phyloP scores from a whole-genome alignment of 768 basidiomycete species.

The Pleurotus giganteus region DNA sequence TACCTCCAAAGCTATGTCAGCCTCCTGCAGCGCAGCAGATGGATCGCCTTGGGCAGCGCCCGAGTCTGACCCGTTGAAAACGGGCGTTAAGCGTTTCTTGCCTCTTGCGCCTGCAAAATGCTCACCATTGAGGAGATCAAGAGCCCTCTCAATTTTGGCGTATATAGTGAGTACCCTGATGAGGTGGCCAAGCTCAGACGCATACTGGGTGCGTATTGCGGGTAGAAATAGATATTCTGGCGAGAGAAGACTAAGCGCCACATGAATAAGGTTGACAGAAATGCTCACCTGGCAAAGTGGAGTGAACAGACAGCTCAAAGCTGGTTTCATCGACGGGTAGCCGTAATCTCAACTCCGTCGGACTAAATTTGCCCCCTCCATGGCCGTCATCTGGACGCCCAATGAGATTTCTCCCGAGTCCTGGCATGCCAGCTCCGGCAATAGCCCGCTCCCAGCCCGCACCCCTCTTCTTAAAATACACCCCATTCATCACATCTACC shows the following conservation, averaged over 20 bases:
- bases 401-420: constrained; percentile 15
- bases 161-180: constrained; percentile 69
- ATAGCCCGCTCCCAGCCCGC: constrained; percentile 30
- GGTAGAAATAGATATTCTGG: constrained; percentile 71
- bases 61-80: constrained; percentile 22
- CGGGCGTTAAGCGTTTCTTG: background rate
- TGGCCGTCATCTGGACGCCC: constrained; percentile 17
- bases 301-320: constrained; percentile 70
- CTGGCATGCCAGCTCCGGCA: constrained; percentile 7
- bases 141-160: constrained; percentile 52
- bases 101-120: constrained; percentile 14
- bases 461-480: constrained; percentile 45
- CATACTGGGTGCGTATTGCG: constrained; percentile 55
- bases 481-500: constrained; percentile 48
- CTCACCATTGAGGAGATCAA: constrained; percentile 52
- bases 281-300: constrained; percentile 48
- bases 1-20: constrained; percentile 46
- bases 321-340: constrained; percentile 81
- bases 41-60: constrained; percentile 31
- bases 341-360: constrained; percentile 52
- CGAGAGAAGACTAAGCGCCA: background rate
- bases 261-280: background rate
- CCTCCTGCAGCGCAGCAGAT: constrained; percentile 33
- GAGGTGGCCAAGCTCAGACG: constrained; percentile 76
- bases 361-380: background rate